Conservation (phyloP, 2,329 filamentous ascomycete species). For the Septoria petroselini region DNA sequence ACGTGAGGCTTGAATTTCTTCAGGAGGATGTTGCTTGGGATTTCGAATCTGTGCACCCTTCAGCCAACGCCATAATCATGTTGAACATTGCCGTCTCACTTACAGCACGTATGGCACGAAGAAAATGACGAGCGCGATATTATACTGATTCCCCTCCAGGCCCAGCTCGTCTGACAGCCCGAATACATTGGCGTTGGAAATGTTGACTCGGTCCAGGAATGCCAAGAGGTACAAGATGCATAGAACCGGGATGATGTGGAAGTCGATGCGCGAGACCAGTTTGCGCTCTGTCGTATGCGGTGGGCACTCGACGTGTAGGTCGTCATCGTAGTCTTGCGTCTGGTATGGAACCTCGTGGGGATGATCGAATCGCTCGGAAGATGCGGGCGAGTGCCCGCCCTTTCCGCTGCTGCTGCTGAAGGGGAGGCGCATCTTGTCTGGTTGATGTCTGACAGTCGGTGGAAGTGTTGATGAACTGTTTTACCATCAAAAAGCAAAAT, state of each 20-base stretch:
- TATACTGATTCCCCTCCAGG: conserved; percentile 48
- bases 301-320: conserved; percentile 40
- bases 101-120: conserved; percentile 51
- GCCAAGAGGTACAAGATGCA: conserved; percentile 51
- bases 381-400: conserved; percentile 4
- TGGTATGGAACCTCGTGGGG: conserved; percentile 3
- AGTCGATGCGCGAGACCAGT: conserved; percentile 46
- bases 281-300: conserved; percentile 50
- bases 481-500: neutral
- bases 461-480: neutral
- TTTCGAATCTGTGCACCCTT: conserved; percentile 42
- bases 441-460: neutral
- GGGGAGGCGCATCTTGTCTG: conserved; percentile 13
- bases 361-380: conserved; percentile 12
- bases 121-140: conserved; percentile 53
- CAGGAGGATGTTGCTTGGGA: conserved; percentile 52
- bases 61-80: neutral
- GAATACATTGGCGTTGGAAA: conserved; percentile 53
- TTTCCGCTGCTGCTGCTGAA: conserved; percentile 9
- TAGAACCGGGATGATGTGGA: conserved; percentile 50
- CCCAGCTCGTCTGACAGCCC: conserved; percentile 48
- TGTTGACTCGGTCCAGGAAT: conserved; percentile 47
- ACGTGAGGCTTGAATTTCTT: conserved; percentile 53
- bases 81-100: neutral
- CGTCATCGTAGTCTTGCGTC: conserved; percentile 36